phyloP scores from a whole-genome alignment of 2,329 filamentous ascomycete species.

The Cordyceps farinosa region DNA sequence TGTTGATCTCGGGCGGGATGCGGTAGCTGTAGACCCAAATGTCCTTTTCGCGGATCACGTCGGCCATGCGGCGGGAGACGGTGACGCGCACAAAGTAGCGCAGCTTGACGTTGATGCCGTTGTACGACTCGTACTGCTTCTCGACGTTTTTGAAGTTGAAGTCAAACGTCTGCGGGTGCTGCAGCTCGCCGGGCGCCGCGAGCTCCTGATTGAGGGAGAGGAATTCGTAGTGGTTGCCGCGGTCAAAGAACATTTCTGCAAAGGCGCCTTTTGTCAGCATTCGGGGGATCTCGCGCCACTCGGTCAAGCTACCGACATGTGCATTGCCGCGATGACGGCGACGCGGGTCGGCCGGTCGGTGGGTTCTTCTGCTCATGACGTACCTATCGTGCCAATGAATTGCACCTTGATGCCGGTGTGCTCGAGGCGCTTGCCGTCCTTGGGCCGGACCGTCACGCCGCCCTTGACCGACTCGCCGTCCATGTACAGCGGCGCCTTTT shows the following conservation, averaged over 20 bases:
- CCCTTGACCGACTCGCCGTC: conserved; percentile 98
- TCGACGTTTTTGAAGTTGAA: conserved; percentile 99
- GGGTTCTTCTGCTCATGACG: conserved; percentile 23
- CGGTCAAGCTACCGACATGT: background rate
- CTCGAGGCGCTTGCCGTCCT: conserved; percentile 96
- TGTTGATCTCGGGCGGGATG: conserved; percentile 97
- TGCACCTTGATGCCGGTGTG: conserved; percentile 99
- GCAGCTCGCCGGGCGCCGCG: conserved; percentile 92
- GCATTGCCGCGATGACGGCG: too few relatives aligned
- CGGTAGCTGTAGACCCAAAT: conserved; percentile 99
- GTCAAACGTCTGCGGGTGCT: conserved; percentile 96
- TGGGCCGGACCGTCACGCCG: conserved; percentile 88
- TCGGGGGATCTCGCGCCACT: background rate
- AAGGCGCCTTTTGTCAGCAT: background rate
- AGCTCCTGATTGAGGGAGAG: conserved; percentile 95
- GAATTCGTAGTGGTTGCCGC: conserved; percentile 98
- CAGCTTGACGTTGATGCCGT: conserved; percentile 98
- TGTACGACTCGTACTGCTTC: conserved; percentile 99
- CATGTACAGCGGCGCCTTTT: conserved; percentile 95
- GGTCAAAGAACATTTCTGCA: conserved; percentile 98
- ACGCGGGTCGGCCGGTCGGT: too few relatives aligned
- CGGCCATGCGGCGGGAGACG: conserved; percentile 92
- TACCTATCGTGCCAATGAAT: conserved; percentile 97
- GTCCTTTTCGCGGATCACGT: conserved; percentile 98
- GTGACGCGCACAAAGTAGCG: conserved; percentile 98